These are phyloP conservation scores for Ceratobasidium sp. DNA, from an alignment of 1,284 basidiomycete species.

Conservation along the genomic window DNA sequence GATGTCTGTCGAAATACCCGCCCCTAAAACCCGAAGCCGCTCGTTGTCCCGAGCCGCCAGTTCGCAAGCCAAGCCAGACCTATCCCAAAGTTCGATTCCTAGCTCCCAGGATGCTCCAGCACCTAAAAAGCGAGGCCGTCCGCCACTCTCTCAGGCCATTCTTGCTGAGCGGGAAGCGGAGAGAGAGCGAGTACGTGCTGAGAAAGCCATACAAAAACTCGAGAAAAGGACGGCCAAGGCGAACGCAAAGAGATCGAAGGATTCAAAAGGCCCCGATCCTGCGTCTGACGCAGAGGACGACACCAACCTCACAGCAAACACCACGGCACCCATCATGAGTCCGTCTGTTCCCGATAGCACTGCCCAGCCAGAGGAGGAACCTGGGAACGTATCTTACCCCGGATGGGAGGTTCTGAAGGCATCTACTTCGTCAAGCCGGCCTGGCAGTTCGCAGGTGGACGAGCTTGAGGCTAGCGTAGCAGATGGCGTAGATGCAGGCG, in stretches of 20 bases:
- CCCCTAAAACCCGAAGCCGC: background rate
- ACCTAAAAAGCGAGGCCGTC: slow-evolving; percentile 44
- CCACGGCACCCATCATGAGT: too few relatives aligned
- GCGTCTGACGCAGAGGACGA: background rate
- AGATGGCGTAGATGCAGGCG: background rate
- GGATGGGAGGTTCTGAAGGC: slow-evolving; percentile 4
- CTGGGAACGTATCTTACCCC: slow-evolving; percentile 3
- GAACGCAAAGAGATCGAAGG: slow-evolving; percentile 19
- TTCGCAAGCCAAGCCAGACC: slow-evolving; percentile 7
- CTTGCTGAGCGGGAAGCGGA: slow-evolving; percentile 51
- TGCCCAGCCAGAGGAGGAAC: too few relatives aligned
- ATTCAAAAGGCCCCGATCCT: background rate
- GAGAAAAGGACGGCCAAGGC: slow-evolving; percentile 21
- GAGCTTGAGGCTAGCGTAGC: slow-evolving; percentile 9
- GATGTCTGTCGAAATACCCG: background rate
- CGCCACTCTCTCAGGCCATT: slow-evolving; percentile 50
- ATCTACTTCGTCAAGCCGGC: background rate
- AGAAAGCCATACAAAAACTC: slow-evolving; percentile 23
- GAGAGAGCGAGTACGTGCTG: slow-evolving; percentile 45
- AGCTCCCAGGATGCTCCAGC: background rate
- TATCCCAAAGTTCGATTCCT: background rate
- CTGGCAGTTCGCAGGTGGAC: slow-evolving; percentile 9
- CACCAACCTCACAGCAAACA: background rate
- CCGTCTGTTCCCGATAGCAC: too few relatives aligned
- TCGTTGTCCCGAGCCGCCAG: slow-evolving; percentile 1